These are phyloP conservation scores for Leccinum fallax DNA, from an alignment of 1,284 basidiomycete species.

Conservation along the genomic window DNA sequence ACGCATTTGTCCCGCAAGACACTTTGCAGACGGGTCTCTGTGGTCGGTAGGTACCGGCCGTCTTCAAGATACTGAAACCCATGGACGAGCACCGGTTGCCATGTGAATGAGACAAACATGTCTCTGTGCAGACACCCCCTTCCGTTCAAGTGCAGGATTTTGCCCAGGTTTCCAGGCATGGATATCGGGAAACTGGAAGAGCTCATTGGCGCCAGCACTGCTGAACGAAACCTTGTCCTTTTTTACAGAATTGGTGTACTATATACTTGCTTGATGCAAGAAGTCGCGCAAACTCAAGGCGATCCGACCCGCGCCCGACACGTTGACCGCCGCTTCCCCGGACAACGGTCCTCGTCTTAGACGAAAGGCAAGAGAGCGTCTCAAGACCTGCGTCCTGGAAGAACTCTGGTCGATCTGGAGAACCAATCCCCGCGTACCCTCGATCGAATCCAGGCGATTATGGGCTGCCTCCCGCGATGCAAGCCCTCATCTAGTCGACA, in stretches of 20 bases:
- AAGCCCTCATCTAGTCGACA: slow-evolving; percentile 21
- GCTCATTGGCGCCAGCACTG: background rate
- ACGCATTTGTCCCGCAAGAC: background rate
- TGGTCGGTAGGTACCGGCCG: background rate
- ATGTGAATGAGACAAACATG: background rate
- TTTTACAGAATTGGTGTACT: background rate
- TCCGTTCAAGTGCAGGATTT: background rate
- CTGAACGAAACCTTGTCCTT: background rate
- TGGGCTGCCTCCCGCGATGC: slow-evolving; percentile 32
- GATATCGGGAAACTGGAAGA: background rate
- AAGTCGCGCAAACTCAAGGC: background rate
- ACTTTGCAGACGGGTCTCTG: background rate
- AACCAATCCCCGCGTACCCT: slow-evolving; percentile 32
- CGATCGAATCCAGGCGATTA: slow-evolving; percentile 27
- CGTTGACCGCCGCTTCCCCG: background rate
- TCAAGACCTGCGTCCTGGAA: slow-evolving; percentile 14
- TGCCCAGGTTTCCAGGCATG: background rate
- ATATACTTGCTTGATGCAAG: background rate
- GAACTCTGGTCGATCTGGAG: slow-evolving; percentile 37
- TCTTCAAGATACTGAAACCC: background rate
- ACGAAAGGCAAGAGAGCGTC: slow-evolving; percentile 17
- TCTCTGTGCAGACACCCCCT: background rate
- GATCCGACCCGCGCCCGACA: background rate
- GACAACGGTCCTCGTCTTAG: slow-evolving; percentile 2
- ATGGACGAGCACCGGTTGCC: background rate